Evolutionary conservation across 805 yeast genomes (phyloP).

Genomic region (Yarrowia sp.): DNA sequence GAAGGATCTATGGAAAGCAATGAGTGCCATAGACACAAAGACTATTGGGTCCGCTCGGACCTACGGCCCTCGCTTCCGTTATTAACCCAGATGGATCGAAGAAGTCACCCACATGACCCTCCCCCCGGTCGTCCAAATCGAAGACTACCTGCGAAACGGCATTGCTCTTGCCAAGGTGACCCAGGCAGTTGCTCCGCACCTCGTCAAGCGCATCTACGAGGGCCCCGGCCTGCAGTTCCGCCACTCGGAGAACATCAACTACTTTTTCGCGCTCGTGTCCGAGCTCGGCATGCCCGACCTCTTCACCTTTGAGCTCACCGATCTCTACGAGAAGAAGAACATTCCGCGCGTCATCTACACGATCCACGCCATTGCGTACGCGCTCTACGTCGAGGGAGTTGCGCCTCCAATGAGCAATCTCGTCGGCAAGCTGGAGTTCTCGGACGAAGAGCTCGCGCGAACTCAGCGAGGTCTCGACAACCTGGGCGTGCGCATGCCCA

Average conservation of each 20-base stretch:
- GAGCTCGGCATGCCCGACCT: slow-evolving; percentile 77
- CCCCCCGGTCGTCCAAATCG: slow-evolving; percentile 56
- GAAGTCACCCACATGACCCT: slow-evolving; percentile 55
- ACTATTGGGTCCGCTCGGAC: not conserved
- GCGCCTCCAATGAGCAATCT: slow-evolving; percentile 63
- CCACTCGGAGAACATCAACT: slow-evolving; percentile 89
- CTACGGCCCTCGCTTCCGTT: not conserved
- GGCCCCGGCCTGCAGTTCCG: slow-evolving; percentile 73
- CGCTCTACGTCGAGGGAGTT: slow-evolving; percentile 55
- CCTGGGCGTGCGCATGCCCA: slow-evolving; percentile 69
- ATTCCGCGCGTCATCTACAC: slow-evolving; percentile 93
- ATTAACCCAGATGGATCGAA: slow-evolving; percentile 58
- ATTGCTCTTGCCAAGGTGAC: slow-evolving; percentile 79
- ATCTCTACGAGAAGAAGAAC: slow-evolving; percentile 85
- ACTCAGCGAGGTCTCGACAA: slow-evolving; percentile 65
- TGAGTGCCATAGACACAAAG: too few relatives aligned
- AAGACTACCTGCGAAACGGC: slow-evolving; percentile 76
- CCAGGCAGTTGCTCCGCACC: slow-evolving; percentile 64
- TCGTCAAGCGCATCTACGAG: slow-evolving; percentile 53
- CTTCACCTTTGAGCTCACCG: slow-evolving; percentile 88
- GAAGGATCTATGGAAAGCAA: too few relatives aligned
- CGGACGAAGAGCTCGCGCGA: slow-evolving; percentile 62
- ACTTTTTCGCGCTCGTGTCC: slow-evolving; percentile 67
- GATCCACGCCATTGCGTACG: slow-evolving; percentile 79
- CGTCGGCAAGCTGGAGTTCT: slow-evolving; percentile 60